These are phyloP conservation scores for Aspergillus carbonarius DNA, from an alignment of 2,329 filamentous ascomycete genomes.

Conservation along the genomic window DNA sequence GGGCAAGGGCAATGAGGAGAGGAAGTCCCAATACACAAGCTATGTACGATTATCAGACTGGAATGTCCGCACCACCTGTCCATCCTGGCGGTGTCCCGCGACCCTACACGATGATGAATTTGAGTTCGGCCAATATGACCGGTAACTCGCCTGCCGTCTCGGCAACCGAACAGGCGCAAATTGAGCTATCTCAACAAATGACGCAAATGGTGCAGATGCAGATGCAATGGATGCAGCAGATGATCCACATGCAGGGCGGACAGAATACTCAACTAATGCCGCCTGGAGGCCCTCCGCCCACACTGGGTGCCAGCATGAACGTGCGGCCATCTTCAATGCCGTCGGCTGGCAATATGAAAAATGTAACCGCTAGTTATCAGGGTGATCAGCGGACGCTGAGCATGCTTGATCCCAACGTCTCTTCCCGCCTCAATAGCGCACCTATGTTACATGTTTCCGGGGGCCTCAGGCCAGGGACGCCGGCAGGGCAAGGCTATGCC, in stretches of 20 bases:
- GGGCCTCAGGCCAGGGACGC: slow-evolving; percentile 24
- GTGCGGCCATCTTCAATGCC: slow-evolving; percentile 53
- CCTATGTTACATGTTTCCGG: slow-evolving; percentile 36
- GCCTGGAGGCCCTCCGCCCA: slow-evolving; percentile 28
- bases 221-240: slow-evolving; percentile 83
- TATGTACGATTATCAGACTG: slow-evolving; percentile 39
- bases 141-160: slow-evolving; percentile 43
- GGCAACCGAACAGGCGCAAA: slow-evolving; percentile 69
- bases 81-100: slow-evolving; percentile 34
- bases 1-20: slow-evolving; percentile 72
- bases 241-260: slow-evolving; percentile 62
- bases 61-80: slow-evolving; percentile 30
- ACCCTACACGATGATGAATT: slow-evolving; percentile 38
- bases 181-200: slow-evolving; percentile 82
- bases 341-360: slow-evolving; percentile 25
- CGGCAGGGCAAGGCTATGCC: slow-evolving; percentile 59
- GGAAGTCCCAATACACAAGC: slow-evolving; percentile 70
- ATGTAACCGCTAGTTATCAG: slow-evolving; percentile 13
- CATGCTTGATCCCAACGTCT: slow-evolving; percentile 69
- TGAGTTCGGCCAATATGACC: slow-evolving; percentile 22
- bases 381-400: slow-evolving; percentile 68
- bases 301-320: slow-evolving; percentile 25
- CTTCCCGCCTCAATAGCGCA: slow-evolving; percentile 37
- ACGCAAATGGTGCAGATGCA: slow-evolving; percentile 89
- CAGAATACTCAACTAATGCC: slow-evolving; percentile 34